Evolutionary conservation across 495 filamentous ascomycete genomes (phyloP).

Genomic region (Hypoxylon crocopeplum): DNA sequence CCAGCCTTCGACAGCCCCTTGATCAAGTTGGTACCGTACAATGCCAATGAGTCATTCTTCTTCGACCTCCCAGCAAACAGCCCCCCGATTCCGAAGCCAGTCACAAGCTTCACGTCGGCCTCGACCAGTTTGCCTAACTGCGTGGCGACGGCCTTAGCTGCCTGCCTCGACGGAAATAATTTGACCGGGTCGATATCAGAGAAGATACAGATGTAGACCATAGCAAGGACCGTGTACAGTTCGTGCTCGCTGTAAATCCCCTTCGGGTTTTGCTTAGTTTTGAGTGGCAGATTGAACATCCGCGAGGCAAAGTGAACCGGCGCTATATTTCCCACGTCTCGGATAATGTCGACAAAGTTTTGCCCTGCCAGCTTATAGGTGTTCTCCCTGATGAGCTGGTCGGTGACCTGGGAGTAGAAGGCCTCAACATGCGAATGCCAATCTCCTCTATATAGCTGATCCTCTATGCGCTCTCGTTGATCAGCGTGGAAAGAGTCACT

Average conservation of each 20-base stretch:
- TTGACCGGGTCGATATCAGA: slow-evolving; percentile 57
- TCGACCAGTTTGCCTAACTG: slow-evolving; percentile 55
- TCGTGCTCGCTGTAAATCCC: slow-evolving; percentile 82
- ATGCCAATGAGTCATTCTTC: slow-evolving; percentile 62
- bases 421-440: slow-evolving; percentile 65
- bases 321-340: slow-evolving; percentile 77
- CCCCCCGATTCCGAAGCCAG: slow-evolving; percentile 60
- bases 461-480: slow-evolving; percentile 60
- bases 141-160: slow-evolving; percentile 64
- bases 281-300: slow-evolving; percentile 76
- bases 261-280: slow-evolving; percentile 69
- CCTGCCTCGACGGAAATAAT: slow-evolving; percentile 64
- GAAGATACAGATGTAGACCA: slow-evolving; percentile 65
- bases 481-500: slow-evolving; percentile 58
- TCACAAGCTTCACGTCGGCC: slow-evolving; percentile 65
- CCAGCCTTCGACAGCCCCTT: slow-evolving; percentile 72
- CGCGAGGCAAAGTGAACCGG: slow-evolving; percentile 75
- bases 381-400: slow-evolving; percentile 68
- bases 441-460: slow-evolving; percentile 63
- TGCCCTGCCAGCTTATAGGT: slow-evolving; percentile 63
- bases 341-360: slow-evolving; percentile 76
- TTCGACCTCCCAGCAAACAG: slow-evolving; percentile 51
- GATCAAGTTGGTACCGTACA: slow-evolving; percentile 75
- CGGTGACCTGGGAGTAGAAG: slow-evolving; percentile 70
- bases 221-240: slow-evolving; percentile 75